Evolutionary conservation across 164 flowering plant species (phyloP).

Genomic region (Magnolia kwangsiensis): DNA sequence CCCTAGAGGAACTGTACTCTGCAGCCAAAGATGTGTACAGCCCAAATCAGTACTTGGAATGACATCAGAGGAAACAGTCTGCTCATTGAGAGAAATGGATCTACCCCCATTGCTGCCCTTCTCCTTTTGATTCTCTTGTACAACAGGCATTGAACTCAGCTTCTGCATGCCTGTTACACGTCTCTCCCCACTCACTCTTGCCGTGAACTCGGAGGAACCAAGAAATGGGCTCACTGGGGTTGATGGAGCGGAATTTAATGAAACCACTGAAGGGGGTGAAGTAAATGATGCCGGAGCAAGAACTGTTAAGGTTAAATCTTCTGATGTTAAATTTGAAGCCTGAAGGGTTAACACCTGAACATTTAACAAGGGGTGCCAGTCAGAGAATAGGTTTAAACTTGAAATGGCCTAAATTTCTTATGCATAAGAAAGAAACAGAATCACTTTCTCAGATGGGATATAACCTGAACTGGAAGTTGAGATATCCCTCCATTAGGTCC

Average conservation of each 20-base stretch:
- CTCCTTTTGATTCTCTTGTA: slow-evolving; percentile 34
- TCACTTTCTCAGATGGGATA: not conserved
- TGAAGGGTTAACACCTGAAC: slow-evolving; percentile 89
- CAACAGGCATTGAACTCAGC: slow-evolving; percentile 30
- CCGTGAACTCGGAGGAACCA: slow-evolving; percentile 51
- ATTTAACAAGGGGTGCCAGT: slow-evolving; percentile 3
- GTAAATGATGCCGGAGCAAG: slow-evolving; percentile 94
- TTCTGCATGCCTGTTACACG: slow-evolving; percentile 29
- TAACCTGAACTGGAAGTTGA: slow-evolving; percentile 89
- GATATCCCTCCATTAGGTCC: slow-evolving; percentile 44
- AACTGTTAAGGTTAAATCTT: slow-evolving; percentile 87
- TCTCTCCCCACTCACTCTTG: slow-evolving; percentile 32
- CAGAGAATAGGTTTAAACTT: slow-evolving; percentile 8
- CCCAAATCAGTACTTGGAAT: slow-evolving; percentile 63
- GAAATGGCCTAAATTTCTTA: not conserved
- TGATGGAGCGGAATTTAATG: slow-evolving; percentile 70
- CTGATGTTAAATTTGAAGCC: slow-evolving; percentile 86
- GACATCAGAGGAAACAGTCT: slow-evolving; percentile 48
- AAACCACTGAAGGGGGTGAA: slow-evolving; percentile 74
- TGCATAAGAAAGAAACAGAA: not conserved
- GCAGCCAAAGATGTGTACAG: slow-evolving; percentile 93
- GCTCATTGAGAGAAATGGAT: slow-evolving; percentile 43
- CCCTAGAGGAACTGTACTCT: slow-evolving; percentile 98
- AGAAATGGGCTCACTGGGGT: slow-evolving; percentile 67
- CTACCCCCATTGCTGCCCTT: slow-evolving; percentile 26